Percentiles rank a stretch among this genome's conserved stretches.
Conservation (phyloP, 2,329 filamentous ascomycete genomes). For the Penicillium polonicum region DNA sequence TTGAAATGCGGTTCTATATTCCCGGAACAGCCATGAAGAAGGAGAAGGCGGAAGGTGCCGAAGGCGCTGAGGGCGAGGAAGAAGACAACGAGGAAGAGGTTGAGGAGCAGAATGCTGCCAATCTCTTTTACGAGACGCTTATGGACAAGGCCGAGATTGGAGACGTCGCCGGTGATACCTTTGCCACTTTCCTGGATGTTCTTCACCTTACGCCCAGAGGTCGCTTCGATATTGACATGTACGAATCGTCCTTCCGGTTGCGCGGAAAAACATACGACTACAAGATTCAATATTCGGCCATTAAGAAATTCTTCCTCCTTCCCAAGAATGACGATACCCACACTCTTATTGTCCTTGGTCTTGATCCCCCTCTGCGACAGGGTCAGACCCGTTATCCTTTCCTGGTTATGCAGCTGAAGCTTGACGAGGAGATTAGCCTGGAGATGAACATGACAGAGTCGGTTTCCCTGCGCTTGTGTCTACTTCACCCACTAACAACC, state of each 20-base stretch:
- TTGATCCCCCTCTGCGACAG: slow-evolving; percentile 92
- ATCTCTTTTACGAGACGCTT: slow-evolving; percentile 95
- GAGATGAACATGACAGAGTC: slow-evolving; percentile 90
- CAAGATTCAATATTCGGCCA: slow-evolving; percentile 96
- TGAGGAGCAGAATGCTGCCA: slow-evolving; percentile 92
- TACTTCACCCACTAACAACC: slow-evolving; percentile 12
- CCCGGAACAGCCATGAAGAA: slow-evolving; percentile 78
- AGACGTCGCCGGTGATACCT: slow-evolving; percentile 97
- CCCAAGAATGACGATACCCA: slow-evolving; percentile 98
- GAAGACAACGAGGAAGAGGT: slow-evolving; percentile 70
- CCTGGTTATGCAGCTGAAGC: slow-evolving; percentile 98
- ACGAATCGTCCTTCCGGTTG: slow-evolving; percentile 93
- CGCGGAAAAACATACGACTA: slow-evolving; percentile 99
- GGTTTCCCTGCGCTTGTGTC: slow-evolving; percentile 16
- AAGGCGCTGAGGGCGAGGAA: slow-evolving; percentile 59
- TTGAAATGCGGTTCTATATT: slow-evolving; percentile 99
- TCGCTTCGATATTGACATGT: slow-evolving; percentile 99
- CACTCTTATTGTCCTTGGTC: slow-evolving; percentile 87
- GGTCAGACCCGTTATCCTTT: slow-evolving; percentile 98
- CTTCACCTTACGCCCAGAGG: slow-evolving; percentile 97
- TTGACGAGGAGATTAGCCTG: slow-evolving; percentile 93
- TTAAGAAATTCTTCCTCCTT: slow-evolving; percentile 98
- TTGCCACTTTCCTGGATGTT: slow-evolving; percentile 94
- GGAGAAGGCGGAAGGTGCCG: slow-evolving; percentile 66
- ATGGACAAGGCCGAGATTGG: slow-evolving; percentile 99